Percentiles rank a stretch among this genome's conserved stretches.
Evolutionary conservation across 192 early-diverging fungal species (phyloP).

Genomic region (Coemansia sp.): DNA sequence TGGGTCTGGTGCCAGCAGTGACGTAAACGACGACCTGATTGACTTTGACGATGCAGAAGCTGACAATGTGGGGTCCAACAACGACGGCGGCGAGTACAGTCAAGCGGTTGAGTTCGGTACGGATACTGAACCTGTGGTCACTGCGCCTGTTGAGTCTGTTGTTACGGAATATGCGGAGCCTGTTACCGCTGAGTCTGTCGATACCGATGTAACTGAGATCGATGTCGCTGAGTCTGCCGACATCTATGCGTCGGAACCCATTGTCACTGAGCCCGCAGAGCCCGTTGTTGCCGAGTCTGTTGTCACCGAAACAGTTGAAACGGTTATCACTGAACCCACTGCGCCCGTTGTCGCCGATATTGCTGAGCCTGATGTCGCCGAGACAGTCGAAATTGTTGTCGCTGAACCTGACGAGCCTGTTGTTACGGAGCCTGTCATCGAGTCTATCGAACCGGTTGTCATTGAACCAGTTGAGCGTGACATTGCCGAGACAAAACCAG

Average conservation of each 20-base stretch:
- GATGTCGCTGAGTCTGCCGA: background rate
- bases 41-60: slow-evolving; percentile 20
- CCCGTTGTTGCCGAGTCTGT: background rate
- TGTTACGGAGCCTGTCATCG: background rate
- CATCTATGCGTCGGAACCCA: background rate
- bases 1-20: background rate
- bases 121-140: background rate
- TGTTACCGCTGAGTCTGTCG: background rate
- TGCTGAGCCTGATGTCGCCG: background rate
- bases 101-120: background rate
- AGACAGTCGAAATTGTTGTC: background rate
- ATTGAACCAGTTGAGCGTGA: no score
- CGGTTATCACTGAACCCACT: no score
- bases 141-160: no score
- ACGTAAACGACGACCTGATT: background rate
- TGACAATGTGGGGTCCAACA: background rate
- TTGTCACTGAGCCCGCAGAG: no score
- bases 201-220: background rate
- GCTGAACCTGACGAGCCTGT: background rate
- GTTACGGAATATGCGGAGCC: background rate
- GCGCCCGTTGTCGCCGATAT: background rate
- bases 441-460: background rate
- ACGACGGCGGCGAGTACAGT: background rate
- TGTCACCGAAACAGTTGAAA: no score
- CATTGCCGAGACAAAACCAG: no score